Evolutionary conservation across 768 basidiomycete species (phyloP).

Genomic region (Auricularia cornea): DNA sequence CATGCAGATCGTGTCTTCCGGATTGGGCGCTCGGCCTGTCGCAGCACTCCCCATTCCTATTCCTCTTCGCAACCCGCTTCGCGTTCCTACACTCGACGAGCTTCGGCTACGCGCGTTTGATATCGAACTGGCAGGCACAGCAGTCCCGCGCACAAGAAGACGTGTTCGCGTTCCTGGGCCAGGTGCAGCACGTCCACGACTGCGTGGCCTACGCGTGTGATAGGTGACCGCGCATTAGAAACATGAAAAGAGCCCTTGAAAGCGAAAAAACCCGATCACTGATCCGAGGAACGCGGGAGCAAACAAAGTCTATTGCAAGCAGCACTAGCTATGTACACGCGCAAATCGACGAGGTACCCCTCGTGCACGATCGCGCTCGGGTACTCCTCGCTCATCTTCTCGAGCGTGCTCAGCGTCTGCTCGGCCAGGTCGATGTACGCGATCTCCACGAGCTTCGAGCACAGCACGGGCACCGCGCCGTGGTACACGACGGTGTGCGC

Average conservation of each 20-base stretch:
- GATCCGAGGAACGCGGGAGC: too few relatives aligned
- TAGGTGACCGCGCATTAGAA: too few relatives aligned
- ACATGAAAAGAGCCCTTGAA: too few relatives aligned
- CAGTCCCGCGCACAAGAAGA: slow-evolving; percentile 69
- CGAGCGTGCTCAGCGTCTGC: slow-evolving; percentile 93
- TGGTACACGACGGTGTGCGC: slow-evolving; percentile 97
- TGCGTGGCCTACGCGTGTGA: too few relatives aligned
- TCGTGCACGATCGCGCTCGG: slow-evolving; percentile 93
- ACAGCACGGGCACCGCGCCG: slow-evolving; percentile 95
- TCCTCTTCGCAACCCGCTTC: slow-evolving; percentile 97
- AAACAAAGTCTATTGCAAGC: too few relatives aligned
- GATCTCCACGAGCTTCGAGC: slow-evolving; percentile 95
- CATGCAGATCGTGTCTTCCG: slow-evolving; percentile 67
- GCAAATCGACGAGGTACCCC: too few relatives aligned
- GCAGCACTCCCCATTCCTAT: slow-evolving; percentile 95
- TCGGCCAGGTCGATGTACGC: slow-evolving; percentile 97
- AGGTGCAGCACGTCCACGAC: too few relatives aligned
- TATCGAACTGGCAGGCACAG: slow-evolving; percentile 90
- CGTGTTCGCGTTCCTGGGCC: slow-evolving; percentile 83
- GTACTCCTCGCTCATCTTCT: slow-evolving; percentile 98
- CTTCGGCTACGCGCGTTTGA: slow-evolving; percentile 93
- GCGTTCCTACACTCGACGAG: slow-evolving; percentile 96
- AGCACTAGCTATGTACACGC: too few relatives aligned
- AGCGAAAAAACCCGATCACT: too few relatives aligned
- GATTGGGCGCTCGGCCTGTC: slow-evolving; percentile 97